Conservation (phyloP, 2,329 filamentous ascomycete genomes). For the Stachybotrys chlorohalonatus region DNA sequence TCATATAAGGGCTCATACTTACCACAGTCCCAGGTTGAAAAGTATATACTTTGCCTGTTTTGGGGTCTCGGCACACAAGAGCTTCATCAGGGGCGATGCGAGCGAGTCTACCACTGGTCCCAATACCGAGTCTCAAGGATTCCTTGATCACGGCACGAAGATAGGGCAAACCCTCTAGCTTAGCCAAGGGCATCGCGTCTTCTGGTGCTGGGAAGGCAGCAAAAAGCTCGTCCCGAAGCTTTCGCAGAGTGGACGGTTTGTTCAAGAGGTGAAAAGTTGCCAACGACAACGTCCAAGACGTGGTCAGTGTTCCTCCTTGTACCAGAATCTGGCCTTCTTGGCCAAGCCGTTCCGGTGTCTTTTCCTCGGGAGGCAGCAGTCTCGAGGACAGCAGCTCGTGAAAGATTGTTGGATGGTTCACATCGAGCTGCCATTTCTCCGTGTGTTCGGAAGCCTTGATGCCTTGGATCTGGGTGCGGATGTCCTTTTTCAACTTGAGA, state of each 20-base stretch:
- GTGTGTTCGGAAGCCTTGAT: conserved; percentile 24
- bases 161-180: conserved; percentile 29
- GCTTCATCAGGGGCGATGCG: conserved; percentile 33
- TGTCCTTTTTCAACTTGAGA: conserved; percentile 28
- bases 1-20: conserved; percentile 27
- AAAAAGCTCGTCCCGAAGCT: conserved; percentile 26
- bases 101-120: conserved; percentile 36
- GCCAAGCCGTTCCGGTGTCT: conserved; percentile 21
- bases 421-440: conserved; percentile 21
- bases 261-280: conserved; percentile 25
- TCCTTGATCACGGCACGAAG: conserved; percentile 43
- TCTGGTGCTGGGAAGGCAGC: conserved; percentile 20
- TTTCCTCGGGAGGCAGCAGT: conserved; percentile 21
- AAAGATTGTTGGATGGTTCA: conserved; percentile 26
- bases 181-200: conserved; percentile 15
- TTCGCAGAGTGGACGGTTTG: conserved; percentile 17
- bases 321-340: conserved; percentile 30
- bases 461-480: conserved; percentile 23
- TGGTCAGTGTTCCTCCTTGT: conserved; percentile 30
- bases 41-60: conserved; percentile 15
- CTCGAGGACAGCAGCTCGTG: conserved; percentile 21
- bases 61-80: conserved; percentile 17
- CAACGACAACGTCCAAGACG: conserved; percentile 24
- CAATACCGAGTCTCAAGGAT: conserved; percentile 37
- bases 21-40: conserved; percentile 24